Base-by-base conservation (phyloP, 495 filamentous ascomycete genomes). In the Clohesyomyces aquaticus region DNA sequence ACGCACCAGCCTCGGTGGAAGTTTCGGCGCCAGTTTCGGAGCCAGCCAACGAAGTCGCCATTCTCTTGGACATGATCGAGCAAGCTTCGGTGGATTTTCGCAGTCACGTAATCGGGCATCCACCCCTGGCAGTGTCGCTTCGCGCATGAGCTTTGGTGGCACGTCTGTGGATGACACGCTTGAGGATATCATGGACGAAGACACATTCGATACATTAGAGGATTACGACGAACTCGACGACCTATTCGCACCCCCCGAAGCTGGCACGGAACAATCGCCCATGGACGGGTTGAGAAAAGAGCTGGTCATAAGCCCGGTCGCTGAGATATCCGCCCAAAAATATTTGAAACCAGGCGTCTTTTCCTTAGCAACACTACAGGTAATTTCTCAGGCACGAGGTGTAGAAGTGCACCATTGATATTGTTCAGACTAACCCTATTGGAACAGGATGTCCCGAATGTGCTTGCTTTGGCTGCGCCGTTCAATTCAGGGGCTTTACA, bases 1-100 rank as follows among this genome's bases (percentile, higher is more conserved):
- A 67, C 62, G 80, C 66, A 75, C 27, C 57, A 77, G 77, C 74
- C 82, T 78, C 19, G 79, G 69, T 27, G 79, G 68, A 29, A 67
- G 65, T 35, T 64, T 68, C 25, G 26, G 28, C 16, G 63, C 59
- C 27, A 71, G 76, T 35, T 77, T 80, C 71, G 82, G 82, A n/a
- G 60, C 45, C 14, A 58, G 60, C 21, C 53, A 61, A 21, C 77
- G 80, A 62, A 79, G 82, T 65, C 86, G 84, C 35, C 85, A 92
- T 43, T 97, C 94, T 27, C 84, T 93, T 45, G 89, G 90, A 63
- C 83, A 84, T 54, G 79, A 79, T 22, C 84, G 75, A 27, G 68
- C 46, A 42, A 76, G 75, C 47, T 71, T 77, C 41, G 75, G 74
- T 25, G 71, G 69, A 9, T 55, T 57, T 46, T 61, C 65, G 18